Percentiles rank a stretch among this genome's conserved stretches.
Conservation (phyloP, 805 yeast species). For the Candida multigemmis region DNA sequence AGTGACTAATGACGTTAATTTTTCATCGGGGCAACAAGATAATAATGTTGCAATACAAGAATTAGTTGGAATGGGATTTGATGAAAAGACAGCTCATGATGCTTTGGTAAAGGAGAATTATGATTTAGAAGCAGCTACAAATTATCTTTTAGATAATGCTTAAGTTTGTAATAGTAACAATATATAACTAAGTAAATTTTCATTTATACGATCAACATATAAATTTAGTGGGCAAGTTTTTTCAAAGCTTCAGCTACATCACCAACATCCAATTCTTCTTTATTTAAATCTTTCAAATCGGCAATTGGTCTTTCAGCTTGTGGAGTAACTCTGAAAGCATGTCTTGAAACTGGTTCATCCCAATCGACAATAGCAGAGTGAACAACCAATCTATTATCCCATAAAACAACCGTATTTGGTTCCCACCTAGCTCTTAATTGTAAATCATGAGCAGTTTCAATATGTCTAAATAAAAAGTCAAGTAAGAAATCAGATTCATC, state of each 20-base stretch:
- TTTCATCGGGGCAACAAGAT: constrained; percentile 1
- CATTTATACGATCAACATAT: neutral
- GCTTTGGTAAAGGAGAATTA: constrained; percentile 67
- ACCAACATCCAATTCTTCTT: constrained; percentile 23
- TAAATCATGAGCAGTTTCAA: constrained; percentile 47
- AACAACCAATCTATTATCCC: constrained; percentile 70
- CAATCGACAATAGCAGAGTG: constrained; percentile 70
- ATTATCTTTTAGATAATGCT: constrained; percentile 68
- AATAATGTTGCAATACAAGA: constrained; percentile 61
- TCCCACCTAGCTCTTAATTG: constrained; percentile 68
- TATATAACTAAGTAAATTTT: too few relatives aligned
- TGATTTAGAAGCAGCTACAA: constrained; percentile 83
- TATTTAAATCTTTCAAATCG: constrained; percentile 28
- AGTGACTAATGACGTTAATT: too few relatives aligned
- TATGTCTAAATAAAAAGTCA: constrained; percentile 45
- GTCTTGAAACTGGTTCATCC: constrained; percentile 59
- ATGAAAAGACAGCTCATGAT: constrained; percentile 48
- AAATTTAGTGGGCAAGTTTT: constrained; percentile 7
- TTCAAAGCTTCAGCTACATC: constrained; percentile 18
- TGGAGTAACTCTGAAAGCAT: constrained; percentile 66
- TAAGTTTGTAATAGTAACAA: too few relatives aligned
- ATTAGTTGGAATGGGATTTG: constrained; percentile 85
- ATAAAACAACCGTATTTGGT: constrained; percentile 58
- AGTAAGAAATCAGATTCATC: constrained; percentile 62
- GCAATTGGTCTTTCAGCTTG: constrained; percentile 65